These are phyloP conservation scores for Syzygium aqueum DNA, from an alignment of 345 rosid genomes.

Conservation along the genomic window DNA sequence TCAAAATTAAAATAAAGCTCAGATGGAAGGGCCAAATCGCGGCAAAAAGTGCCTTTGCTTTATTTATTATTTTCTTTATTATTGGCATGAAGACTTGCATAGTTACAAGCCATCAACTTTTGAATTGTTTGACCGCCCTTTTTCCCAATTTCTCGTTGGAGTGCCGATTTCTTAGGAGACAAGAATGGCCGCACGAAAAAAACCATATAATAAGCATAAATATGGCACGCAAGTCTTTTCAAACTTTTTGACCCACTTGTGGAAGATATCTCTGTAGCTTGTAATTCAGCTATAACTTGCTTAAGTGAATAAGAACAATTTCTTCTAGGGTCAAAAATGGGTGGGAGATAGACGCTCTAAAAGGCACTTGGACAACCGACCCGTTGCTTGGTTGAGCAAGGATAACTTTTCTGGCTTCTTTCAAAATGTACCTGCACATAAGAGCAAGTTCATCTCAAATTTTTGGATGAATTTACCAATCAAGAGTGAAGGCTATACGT, in stretches of 20 bases:
- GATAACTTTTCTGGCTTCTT: background rate
- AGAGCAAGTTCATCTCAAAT: background rate
- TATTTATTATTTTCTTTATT: background rate
- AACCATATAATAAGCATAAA: background rate
- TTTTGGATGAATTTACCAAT: background rate
- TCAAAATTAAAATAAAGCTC: background rate
- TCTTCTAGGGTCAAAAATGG: background rate
- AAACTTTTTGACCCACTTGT: background rate
- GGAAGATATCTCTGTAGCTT: background rate
- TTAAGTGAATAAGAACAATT: background rate
- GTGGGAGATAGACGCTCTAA: background rate
- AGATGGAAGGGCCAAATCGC: background rate
- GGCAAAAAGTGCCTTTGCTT: background rate
- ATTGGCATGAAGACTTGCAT: background rate
- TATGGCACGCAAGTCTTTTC: background rate
- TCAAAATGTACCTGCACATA: background rate
- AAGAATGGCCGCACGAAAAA: background rate
- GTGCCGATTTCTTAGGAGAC: background rate
- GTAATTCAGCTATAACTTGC: background rate
- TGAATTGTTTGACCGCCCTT: background rate
- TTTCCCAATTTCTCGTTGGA: background rate
- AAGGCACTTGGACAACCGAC: background rate
- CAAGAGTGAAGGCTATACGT: background rate
- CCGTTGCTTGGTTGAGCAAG: background rate
- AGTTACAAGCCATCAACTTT: background rate